Conservation (phyloP, 495 filamentous ascomycete species). For the Penicillium atrosanguineum region DNA sequence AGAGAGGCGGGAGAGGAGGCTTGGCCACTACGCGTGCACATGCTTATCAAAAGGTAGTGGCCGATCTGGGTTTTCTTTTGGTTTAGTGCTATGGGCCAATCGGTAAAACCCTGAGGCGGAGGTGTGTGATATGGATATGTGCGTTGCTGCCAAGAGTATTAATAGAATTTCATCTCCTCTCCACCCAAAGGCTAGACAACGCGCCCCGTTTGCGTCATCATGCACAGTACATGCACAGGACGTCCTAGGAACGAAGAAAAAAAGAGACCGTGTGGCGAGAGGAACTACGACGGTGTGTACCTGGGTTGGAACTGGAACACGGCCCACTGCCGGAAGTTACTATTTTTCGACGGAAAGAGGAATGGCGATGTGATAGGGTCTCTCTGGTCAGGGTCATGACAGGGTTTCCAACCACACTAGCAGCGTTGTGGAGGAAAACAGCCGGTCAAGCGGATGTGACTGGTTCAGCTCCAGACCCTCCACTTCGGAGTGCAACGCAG, state of each 20-base stretch:
- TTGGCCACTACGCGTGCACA: slow-evolving; percentile 4
- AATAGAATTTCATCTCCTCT: not conserved
- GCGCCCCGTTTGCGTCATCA: not conserved
- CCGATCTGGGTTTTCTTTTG: not conserved
- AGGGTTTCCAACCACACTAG: not conserved
- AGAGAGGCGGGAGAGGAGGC: not conserved
- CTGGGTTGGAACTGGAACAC: not conserved
- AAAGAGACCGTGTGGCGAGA: not conserved
- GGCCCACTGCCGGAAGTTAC: not conserved
- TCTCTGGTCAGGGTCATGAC: not conserved
- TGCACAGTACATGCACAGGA: not conserved
- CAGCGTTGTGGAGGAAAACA: not conserved
- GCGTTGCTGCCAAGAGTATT: not conserved
- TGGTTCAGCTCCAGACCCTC: not conserved
- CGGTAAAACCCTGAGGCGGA: not conserved
- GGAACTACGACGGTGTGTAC: not conserved
- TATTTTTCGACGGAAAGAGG: not conserved
- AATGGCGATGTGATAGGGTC: not conserved
- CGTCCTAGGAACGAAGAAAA: not conserved
- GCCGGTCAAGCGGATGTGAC: not conserved
- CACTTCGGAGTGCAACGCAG: not conserved
- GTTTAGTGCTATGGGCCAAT: not conserved
- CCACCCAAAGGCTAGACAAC: not conserved
- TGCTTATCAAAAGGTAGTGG: slow-evolving; percentile 4
- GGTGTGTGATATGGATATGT: not conserved